Conservation (phyloP, 495 filamentous ascomycete genomes). For the Xylaria intraflava region DNA sequence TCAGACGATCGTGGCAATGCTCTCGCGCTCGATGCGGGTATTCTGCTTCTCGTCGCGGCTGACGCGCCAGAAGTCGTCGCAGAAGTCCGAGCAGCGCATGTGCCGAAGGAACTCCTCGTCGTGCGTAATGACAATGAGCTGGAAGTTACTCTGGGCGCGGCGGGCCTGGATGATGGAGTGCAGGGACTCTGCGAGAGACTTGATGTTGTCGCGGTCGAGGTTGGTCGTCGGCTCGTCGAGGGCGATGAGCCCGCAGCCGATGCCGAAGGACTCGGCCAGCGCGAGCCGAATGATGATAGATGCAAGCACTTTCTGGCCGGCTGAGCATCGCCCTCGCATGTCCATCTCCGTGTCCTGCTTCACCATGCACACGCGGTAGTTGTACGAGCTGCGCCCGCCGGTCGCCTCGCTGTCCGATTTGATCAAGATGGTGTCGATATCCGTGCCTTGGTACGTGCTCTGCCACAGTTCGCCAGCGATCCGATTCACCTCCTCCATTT, state of each 20-base stretch:
- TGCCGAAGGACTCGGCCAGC: constrained; percentile 92
- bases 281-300: constrained; percentile 97
- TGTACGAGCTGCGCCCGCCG: constrained; percentile 78
- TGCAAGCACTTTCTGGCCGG: constrained; percentile 92
- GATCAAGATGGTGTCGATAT: constrained; percentile 95
- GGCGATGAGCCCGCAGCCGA: constrained; percentile 93
- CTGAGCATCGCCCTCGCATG: constrained; percentile 96
- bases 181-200: constrained; percentile 73
- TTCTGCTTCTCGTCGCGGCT: constrained; percentile 79
- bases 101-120: constrained; percentile 91
- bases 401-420: constrained; percentile 75
- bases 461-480: constrained; percentile 95
- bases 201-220: constrained; percentile 90
- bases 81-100: constrained; percentile 94
- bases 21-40: constrained; percentile 72
- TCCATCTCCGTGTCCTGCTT: constrained; percentile 98
- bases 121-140: constrained; percentile 97
- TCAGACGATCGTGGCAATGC: constrained; percentile 49
- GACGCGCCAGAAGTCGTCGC: constrained; percentile 84
- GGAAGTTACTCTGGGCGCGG: constrained; percentile 86
- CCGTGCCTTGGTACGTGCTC: constrained; percentile 92
- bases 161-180: constrained; percentile 81
- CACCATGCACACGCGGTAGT: constrained; percentile 97
- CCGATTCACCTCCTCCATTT: constrained; percentile 98
- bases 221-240: constrained; percentile 98